Evolutionary conservation across 2,329 filamentous ascomycete species (phyloP), one percentile per base, ranked within the genome.

Genomic region (Metarhizium guizhouense): DNA sequence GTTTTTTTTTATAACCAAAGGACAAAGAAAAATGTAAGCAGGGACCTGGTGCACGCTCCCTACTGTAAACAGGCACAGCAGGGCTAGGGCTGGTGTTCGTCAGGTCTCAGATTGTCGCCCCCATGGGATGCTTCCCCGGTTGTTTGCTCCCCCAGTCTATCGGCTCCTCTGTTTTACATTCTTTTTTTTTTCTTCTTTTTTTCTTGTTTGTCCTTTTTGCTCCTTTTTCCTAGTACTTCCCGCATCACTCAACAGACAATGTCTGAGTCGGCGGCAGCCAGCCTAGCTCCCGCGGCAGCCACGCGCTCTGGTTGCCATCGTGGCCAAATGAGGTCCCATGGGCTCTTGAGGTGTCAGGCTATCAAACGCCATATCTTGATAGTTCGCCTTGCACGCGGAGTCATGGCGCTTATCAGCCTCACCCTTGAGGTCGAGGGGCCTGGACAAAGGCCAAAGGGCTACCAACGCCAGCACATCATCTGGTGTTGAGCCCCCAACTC

Each of bases 91-190:
- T 48, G 45, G 14, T 16, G 5, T 48, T 48, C 18, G 25, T 48
- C 47, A 52, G 47, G 49, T 55, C 49, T 48, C 54, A 11, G 49
- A n/a, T 47, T 52, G 16, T 55, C 40, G 48, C 48, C 42, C 48
- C 54, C 18, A 29, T 49, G 20, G 53, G 48, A 47, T 47, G 47
- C 47, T 40, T 54, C 47, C 53, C 53, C 53, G 53, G 53, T 43
- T 50, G 47, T 38, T 30, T 18, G 18, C 25, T 48, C 10, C 45
- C 45, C 45, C 25, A 47, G 20, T 30, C 45, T 30, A 18, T 11
- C 10, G 47, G 47, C 53, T 11, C 53, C 38, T 30, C 25, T 16
- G 42, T 4, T 16, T n/a, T 47, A 7, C 10, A 30, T 53, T 20
- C 5, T 49, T 49, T 36, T 20, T 34, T 10, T 47, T 38, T 3